Evolutionary conservation across 176 grass and related monocot species (phyloP).

Genomic region (Oryza rufipogon): DNA sequence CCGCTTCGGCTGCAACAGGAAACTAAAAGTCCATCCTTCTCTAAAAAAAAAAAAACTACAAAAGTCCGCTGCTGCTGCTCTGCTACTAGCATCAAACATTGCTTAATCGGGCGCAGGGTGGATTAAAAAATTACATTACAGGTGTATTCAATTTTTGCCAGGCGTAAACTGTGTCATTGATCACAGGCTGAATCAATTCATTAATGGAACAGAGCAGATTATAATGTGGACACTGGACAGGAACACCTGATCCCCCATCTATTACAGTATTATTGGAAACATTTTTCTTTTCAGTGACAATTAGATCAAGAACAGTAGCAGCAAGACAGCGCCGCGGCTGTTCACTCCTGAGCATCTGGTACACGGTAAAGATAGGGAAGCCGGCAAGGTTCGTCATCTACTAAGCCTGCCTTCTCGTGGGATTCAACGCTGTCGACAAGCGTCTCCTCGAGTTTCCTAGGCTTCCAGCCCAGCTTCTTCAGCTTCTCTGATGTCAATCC

Average conservation of each 20-base stretch:
- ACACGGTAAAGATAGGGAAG: constrained; percentile 12
- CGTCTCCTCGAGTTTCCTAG: constrained; percentile 46
- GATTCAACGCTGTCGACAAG: constrained; percentile 47
- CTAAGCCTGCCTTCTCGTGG: constrained; percentile 40
- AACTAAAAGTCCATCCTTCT: too few relatives aligned
- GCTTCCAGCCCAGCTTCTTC: constrained; percentile 53
- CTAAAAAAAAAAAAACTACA: too few relatives aligned
- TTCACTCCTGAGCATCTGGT: background rate
- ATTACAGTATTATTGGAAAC: background rate
- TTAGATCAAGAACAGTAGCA: too few relatives aligned
- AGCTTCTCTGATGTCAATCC: constrained; percentile 37
- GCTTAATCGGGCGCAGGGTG: too few relatives aligned
- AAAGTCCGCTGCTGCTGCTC: too few relatives aligned
- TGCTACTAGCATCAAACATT: too few relatives aligned
- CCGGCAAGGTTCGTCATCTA: constrained; percentile 21
- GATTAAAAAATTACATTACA: too few relatives aligned
- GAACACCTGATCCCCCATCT: background rate
- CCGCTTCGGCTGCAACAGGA: too few relatives aligned
- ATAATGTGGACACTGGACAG: background rate
- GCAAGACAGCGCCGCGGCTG: too few relatives aligned
- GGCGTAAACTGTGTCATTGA: too few relatives aligned
- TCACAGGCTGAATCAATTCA: too few relatives aligned
- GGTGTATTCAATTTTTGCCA: too few relatives aligned
- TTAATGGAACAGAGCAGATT: background rate
- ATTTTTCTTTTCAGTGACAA: background rate